Percentiles rank a stretch among this genome's conserved stretches.
Conservation (phyloP, 202 grass and related monocot genomes). For the Brachypodium distachyon region DNA sequence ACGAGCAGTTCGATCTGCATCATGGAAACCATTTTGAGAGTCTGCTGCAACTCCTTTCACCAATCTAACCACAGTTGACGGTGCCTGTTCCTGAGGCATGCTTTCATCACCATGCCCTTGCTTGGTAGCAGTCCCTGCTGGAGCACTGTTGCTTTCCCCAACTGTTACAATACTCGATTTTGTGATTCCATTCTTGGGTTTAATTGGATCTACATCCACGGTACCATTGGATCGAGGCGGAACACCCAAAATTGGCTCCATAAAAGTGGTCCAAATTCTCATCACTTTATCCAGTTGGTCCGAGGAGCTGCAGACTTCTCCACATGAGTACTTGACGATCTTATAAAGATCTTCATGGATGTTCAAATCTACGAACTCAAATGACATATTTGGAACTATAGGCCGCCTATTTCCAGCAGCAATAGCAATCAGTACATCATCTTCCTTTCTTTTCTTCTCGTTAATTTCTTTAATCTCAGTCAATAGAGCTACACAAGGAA, state of each 20-base stretch:
- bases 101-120: conserved; percentile 46
- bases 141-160: conserved; percentile 43
- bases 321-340: conserved; percentile 89
- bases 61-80: conserved; percentile 19
- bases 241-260: conserved; percentile 83
- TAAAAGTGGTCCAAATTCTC: conserved; percentile 71
- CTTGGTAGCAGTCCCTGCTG: conserved; percentile 25
- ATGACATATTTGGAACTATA: conserved; percentile 82
- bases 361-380: conserved; percentile 61
- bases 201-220: conserved; percentile 41
- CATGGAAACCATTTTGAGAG: conserved; percentile 61
- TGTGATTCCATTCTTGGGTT: conserved; percentile 41
- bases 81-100: conserved; percentile 31
- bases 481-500: conserved; percentile 73
- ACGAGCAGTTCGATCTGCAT: conserved; percentile 25
- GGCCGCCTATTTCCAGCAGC: conserved; percentile 62
- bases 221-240: conserved; percentile 31
- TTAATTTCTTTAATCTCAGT: conserved; percentile 94
- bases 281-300: conserved; percentile 83
- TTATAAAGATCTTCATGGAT: conserved; percentile 90
- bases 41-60: conserved; percentile 37
- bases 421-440: conserved; percentile 76
- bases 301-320: conserved; percentile 69
- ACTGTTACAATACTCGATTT: conserved; percentile 51
- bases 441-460: conserved; percentile 91